These are phyloP conservation scores for Paramecium tetraurelia DNA, from an alignment of 73 alveolate species.

Conservation along the genomic window DNA sequence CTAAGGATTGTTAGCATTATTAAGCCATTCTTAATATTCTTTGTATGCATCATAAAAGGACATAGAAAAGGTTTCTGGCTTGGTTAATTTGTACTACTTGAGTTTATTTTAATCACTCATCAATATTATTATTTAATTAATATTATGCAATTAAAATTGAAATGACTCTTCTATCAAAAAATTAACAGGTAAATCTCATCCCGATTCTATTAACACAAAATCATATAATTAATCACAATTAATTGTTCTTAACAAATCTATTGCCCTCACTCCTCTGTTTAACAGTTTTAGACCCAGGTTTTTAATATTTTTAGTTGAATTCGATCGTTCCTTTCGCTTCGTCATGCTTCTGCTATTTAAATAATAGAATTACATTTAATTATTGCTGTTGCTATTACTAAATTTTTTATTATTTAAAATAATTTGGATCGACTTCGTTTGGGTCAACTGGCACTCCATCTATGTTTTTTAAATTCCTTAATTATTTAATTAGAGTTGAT, in stretches of 20 bases:
- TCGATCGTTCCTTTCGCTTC: conserved; percentile 6
- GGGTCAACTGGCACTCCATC: conserved; percentile 24
- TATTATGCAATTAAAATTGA: neutral
- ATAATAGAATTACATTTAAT: neutral
- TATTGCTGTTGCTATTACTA: neutral
- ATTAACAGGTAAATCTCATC: neutral
- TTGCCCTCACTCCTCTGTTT: conserved; percentile 44
- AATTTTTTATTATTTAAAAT: neutral
- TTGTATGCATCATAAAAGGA: neutral
- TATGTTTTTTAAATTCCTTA: neutral
- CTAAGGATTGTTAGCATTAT: neutral
- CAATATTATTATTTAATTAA: neutral
- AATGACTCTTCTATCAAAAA: neutral
- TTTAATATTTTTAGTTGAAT: neutral
- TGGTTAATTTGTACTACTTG: neutral
- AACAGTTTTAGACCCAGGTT: neutral
- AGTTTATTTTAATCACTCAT: neutral
- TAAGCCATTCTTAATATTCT: neutral
- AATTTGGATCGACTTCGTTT: conserved; percentile 8
- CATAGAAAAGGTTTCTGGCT: neutral
- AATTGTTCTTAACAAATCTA: conserved; percentile 31
- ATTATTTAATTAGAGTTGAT: neutral
- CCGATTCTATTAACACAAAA: neutral
- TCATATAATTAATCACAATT: neutral
- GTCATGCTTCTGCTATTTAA: neutral